Conservation (phyloP, 345 rosid species). For the Pelargonium nanum region DNA sequence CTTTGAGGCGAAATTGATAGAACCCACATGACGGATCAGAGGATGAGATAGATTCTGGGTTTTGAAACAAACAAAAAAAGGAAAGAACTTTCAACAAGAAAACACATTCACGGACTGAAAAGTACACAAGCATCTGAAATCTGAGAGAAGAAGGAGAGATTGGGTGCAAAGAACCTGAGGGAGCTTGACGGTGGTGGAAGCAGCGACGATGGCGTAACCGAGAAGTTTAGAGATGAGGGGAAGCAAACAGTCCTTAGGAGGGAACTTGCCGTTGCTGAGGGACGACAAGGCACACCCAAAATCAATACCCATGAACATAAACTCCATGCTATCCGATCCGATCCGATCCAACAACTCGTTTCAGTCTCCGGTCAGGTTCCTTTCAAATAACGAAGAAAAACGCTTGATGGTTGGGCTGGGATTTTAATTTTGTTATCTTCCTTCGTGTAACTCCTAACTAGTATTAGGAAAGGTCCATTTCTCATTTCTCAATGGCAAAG, state of each 20-base stretch:
- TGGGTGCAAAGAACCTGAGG: slow-evolving; percentile 46
- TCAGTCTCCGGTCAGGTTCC: neutral
- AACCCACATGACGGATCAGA: neutral
- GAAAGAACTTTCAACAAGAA: neutral
- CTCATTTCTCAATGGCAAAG: too few species aligned
- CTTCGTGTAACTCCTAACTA: too few species aligned
- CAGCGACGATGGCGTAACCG: slow-evolving; percentile 82
- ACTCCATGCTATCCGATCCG: slow-evolving; percentile 29
- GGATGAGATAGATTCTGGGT: neutral
- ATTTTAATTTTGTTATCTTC: too few species aligned
- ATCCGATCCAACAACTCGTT: neutral
- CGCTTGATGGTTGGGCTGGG: too few species aligned
- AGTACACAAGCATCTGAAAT: neutral
- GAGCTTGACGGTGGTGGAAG: slow-evolving; percentile 90
- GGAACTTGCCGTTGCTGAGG: slow-evolving; percentile 45
- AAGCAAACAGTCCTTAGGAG: slow-evolving; percentile 68
- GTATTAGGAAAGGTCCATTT: too few species aligned
- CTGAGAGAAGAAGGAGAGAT: neutral
- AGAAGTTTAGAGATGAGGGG: slow-evolving; percentile 93
- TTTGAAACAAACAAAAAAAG: neutral
- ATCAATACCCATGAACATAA: slow-evolving; percentile 47
- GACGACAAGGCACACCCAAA: slow-evolving; percentile 63
- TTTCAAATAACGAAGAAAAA: too few species aligned
- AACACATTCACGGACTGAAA: neutral
- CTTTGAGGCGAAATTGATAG: neutral